Evolutionary conservation across 176 grass and related monocot genomes (phyloP), one percentile per base, ranked within the genome.

Genomic region (Aegilops tauschii): DNA sequence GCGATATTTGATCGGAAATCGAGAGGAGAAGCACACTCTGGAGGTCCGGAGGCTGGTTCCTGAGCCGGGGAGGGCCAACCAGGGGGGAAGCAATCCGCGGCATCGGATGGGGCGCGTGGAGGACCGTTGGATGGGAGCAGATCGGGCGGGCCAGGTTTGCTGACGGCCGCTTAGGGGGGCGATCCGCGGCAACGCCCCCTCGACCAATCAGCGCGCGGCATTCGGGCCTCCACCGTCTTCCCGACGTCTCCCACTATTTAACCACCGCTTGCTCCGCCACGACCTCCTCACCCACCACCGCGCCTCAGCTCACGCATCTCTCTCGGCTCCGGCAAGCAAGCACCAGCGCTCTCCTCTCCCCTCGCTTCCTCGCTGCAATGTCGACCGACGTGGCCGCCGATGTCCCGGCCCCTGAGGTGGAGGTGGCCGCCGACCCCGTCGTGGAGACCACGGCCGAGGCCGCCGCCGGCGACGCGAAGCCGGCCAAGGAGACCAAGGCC

Each of bases 21-120:
- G 76, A 83, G 88, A 83, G 54, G 87, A 92, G 92, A 98, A 98
- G 87, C 95, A 98, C 95, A 97, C 87, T 62, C 17, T 44, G 54
- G 76, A 86, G 39, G n/a, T 54, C 27, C 5, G 70, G 70, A 80
- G 31, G n/a, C 58, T 12, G 23, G 84, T 12, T 73, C 42, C 1
- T 0, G 65, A 52, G 81, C n/a, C 9, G 30, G 64, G 50, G 16
- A 54, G 42, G 36, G 65, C 62, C 69, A 29, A 67, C 54, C 5
- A 69, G 82, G 23, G 37, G 62, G 63, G 70, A 39, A 45, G 75
- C 68, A 69, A 95, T 93, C 93, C 90, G 86, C 78, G 86, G 83
- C 88, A 80, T 9, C 65, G 12, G 29, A 35, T 28, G 83, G 23
- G 77, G 73, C 0, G 79, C 6, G 6, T 2, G 11, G 3, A 0